Evolutionary conservation across 768 basidiomycete genomes (phyloP).

Genomic region (Xanthoconium stramineum): DNA sequence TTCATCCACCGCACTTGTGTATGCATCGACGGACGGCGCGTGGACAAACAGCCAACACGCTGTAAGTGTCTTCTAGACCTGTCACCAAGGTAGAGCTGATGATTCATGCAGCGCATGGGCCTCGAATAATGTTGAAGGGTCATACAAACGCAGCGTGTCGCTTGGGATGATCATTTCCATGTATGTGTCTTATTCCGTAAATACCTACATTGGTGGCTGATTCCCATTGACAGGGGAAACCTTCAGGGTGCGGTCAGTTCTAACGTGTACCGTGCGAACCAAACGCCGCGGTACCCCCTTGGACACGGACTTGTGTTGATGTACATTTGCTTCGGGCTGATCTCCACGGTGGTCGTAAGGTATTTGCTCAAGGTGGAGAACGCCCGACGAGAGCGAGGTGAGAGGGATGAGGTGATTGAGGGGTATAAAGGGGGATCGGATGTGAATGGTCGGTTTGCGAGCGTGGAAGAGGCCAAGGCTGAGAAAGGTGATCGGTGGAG

Average conservation of each 20-base stretch:
- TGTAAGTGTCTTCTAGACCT: constrained; percentile 35
- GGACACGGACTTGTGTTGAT: constrained; percentile 62
- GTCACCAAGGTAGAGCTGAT: not conserved
- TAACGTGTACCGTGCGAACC: constrained; percentile 68
- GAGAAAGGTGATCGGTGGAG: constrained; percentile 76
- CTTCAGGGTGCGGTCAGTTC: constrained; percentile 75
- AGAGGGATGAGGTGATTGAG: constrained; percentile 63
- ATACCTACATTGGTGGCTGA: not conserved
- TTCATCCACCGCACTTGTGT: not conserved
- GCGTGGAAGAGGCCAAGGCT: constrained; percentile 59
- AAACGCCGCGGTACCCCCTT: constrained; percentile 67
- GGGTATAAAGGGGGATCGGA: constrained; percentile 34
- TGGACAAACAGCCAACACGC: constrained; percentile 48
- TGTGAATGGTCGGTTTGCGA: constrained; percentile 56
- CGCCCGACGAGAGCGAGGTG: constrained; percentile 60
- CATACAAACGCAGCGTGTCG: constrained; percentile 71
- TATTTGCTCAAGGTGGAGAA: constrained; percentile 57
- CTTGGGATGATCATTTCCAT: constrained; percentile 68
- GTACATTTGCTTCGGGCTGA: constrained; percentile 66
- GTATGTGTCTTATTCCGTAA: constrained; percentile 32
- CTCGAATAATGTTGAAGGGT: constrained; percentile 71
- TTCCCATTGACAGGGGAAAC: constrained; percentile 49
- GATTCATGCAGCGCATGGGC: constrained; percentile 42
- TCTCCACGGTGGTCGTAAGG: constrained; percentile 42
- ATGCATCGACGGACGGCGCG: not conserved